Evolutionary conservation across 202 grass and related monocot species (phyloP), one percentile per base, ranked within the genome.

Genomic region (Brachypodium distachyon): DNA sequence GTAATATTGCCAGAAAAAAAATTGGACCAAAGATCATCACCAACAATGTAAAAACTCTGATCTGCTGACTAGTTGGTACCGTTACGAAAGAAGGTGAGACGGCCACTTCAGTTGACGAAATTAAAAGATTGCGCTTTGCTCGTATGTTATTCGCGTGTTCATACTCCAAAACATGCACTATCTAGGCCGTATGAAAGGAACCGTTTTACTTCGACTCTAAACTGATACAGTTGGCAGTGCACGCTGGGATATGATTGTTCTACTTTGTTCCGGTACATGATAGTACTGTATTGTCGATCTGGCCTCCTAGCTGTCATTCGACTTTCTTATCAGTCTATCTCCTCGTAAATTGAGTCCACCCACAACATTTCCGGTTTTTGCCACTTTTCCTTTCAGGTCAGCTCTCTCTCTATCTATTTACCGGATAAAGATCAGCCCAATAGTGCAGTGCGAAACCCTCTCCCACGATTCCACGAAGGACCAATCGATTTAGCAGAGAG

Each of bases 1-100:
- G 59, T 82, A 83, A 87, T 79, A 60, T 79, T 74, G 60, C 68
- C 42, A 22, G 4, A 53, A 67, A 74, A 37, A 53, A 67, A 74
- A 37, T 21, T 29, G 21, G 43, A 53, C 28, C 6, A 54, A 3
- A 49, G 43, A 19, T 67, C 42, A 23, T 51, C 23, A 19, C 34
- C 16, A 0, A 10, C 21, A 10, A 67, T 48, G 53, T 39, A 27
- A 9, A 5, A 61, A 1, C 14, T 26, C 41, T 80, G 21, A 56
- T 67, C 18, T 27, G 18, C 25, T 40, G 58, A 61, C 34, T 66
- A 66, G 38, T 46, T 76, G 13, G 52, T 12, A 47, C 51, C 33
- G 14, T 28, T 11, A 44, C 0, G 25, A 23, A 32, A 39, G 37
- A 32, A 39, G 37, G 33, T 66, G 67, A 40, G 9, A 0, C 42